Evolutionary conservation across 1,284 basidiomycete species (phyloP).

Genomic region (Vanrija humicola): DNA sequence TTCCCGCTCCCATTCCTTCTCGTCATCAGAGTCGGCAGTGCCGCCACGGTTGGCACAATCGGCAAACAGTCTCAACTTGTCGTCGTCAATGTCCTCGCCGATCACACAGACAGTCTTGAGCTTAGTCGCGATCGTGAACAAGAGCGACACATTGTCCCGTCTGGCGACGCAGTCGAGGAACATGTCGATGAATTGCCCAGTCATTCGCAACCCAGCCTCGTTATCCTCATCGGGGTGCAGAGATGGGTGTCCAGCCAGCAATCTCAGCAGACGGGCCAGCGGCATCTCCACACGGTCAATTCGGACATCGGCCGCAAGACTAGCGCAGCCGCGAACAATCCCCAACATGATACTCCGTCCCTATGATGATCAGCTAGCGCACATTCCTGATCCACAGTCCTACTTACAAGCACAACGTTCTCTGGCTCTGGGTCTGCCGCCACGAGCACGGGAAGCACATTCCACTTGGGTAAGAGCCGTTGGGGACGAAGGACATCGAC

Average conservation of each 20-base stretch:
- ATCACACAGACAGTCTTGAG: constrained; percentile 73
- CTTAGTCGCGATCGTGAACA: constrained; percentile 77
- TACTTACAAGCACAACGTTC: constrained; percentile 49
- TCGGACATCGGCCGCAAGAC: constrained; percentile 52
- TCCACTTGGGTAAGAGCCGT: constrained; percentile 68
- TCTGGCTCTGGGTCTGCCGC: constrained; percentile 89
- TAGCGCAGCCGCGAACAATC: constrained; percentile 10
- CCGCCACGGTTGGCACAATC: not conserved
- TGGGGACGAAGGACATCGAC: constrained; percentile 59
- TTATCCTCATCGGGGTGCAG: constrained; percentile 37
- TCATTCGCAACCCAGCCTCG: constrained; percentile 61
- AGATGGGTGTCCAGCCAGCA: constrained; percentile 87
- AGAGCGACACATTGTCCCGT: constrained; percentile 71
- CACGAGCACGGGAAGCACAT: constrained; percentile 79
- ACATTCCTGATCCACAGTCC: no score
- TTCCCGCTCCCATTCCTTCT: no score
- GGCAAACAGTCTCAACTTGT: constrained; percentile 5
- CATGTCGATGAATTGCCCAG: constrained; percentile 82
- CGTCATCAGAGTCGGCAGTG: no score
- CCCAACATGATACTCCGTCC: constrained; percentile 22
- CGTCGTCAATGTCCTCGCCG: constrained; percentile 15
- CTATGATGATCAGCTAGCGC: constrained; percentile 8
- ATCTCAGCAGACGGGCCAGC: constrained; percentile 78
- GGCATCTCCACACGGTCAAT: constrained; percentile 71
- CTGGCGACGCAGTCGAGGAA: constrained; percentile 74